Conservation (phyloP, 768 basidiomycete genomes). For the Pseudohyphozyma bogoriensis region DNA sequence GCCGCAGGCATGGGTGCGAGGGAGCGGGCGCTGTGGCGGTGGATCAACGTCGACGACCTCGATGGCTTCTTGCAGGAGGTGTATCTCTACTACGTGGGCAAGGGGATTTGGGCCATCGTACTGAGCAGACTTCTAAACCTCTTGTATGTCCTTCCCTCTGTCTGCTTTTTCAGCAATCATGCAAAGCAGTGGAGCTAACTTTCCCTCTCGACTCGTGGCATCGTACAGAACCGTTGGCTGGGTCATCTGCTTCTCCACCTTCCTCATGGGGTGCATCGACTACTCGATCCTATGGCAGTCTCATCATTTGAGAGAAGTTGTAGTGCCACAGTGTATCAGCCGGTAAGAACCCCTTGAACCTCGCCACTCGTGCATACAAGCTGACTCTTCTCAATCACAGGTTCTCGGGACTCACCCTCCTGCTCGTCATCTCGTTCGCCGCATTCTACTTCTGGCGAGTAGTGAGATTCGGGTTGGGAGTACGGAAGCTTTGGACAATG, state of each 20-base stretch:
- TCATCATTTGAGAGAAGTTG: slow-evolving; percentile 62
- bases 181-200: slow-evolving; percentile 8
- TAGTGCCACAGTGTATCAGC: slow-evolving; percentile 73
- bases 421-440: slow-evolving; percentile 78
- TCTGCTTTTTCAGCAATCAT: not conserved
- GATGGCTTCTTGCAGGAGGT: slow-evolving; percentile 76
- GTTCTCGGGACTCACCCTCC: slow-evolving; percentile 43
- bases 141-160: slow-evolving; percentile 52
- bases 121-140: slow-evolving; percentile 84
- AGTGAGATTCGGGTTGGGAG: slow-evolving; percentile 60
- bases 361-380: slow-evolving; percentile 37
- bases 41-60: slow-evolving; percentile 97
- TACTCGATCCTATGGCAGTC: slow-evolving; percentile 68
- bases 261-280: slow-evolving; percentile 88
- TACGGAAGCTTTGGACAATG: slow-evolving; percentile 79
- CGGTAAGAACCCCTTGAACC: slow-evolving; percentile 50
- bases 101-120: slow-evolving; percentile 91
- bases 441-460: slow-evolving; percentile 85
- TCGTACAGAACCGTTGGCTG: slow-evolving; percentile 79
- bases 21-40: slow-evolving; percentile 91
- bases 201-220: slow-evolving; percentile 13
- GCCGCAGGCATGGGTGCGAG: slow-evolving; percentile 33
- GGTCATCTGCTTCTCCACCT: slow-evolving; percentile 96
- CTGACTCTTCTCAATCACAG: slow-evolving; percentile 57
- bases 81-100: slow-evolving; percentile 91